Base-by-base conservation (phyloP, 2,329 filamentous ascomycete genomes). In the Pseudocercospora eumusae region DNA sequence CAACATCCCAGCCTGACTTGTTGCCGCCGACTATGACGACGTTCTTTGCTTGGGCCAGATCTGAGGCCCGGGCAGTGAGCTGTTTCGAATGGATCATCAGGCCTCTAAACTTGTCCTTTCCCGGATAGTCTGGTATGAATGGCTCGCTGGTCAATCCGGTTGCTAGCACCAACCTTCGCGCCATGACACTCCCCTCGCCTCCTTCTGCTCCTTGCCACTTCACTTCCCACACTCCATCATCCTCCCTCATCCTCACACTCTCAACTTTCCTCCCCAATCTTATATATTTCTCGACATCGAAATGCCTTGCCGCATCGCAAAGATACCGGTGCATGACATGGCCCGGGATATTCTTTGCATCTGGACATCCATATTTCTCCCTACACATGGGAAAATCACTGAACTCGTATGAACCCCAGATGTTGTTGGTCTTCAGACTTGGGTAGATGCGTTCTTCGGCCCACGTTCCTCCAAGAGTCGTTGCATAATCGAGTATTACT, bases 381-480 rank as follows among this genome's bases (percentile, higher is more conserved):
- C 20, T 21, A 9, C 7, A 42, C 85, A 92, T 88, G 23, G 88
- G 87, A 61, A 89, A 90, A 68, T 90, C 89, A 0, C 84, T 84
- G 69, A 84, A 92, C 73, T 92, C 88, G 67, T 87, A 90, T 0
- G 85, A 88, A 1, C 88, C 88, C 6, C 87, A 73, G 73, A 90
- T 82, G 69, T 92, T 92, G 75, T 93, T 92, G 57, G 84, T 86
- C 69, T 86, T 88, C 53, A 92, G 80, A 1, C 84, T 85, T 0
- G 86, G 84, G 71, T 92, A 88, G 0, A 90, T 75, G 1, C 88
- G 82, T 42, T 88, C 79, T 59, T 84, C 78, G 5, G 86, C 83
- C 89, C 89, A 92, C 13, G 86, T 85, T 3, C 90, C 89, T 0
- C 90, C 90, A 2, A 87, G 49, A 9, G 64, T 64, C 3, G 56